Conservation (phyloP, 306 rosid genomes). For the Fragaria vesca region DNA sequence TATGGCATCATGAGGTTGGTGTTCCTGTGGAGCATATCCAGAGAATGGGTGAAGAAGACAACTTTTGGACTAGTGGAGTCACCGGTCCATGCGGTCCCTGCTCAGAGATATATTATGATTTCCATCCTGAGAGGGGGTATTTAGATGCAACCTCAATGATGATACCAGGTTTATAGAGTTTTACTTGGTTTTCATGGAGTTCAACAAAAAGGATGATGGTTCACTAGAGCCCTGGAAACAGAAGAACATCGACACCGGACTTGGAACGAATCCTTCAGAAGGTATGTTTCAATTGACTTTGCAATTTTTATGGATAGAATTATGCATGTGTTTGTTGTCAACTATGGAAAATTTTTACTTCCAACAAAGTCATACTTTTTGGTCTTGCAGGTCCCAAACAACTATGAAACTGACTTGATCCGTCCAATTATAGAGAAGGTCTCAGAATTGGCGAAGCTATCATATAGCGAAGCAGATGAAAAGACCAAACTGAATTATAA, state of each 20-base stretch:
- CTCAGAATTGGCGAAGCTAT: conserved; percentile 58
- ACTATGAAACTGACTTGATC: conserved; percentile 87
- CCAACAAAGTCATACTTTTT: not conserved
- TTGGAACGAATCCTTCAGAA: conserved; percentile 91
- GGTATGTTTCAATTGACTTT: conserved; percentile 25
- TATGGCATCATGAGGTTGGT: conserved; percentile 84
- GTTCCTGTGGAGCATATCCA: conserved; percentile 70
- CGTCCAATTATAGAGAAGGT: conserved; percentile 79
- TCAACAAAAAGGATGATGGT: conserved; percentile 77
- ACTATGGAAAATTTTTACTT: not conserved
- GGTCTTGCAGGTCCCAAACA: conserved; percentile 33
- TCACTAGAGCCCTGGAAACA: conserved; percentile 79
- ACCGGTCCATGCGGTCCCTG: conserved; percentile 90
- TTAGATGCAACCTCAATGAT: conserved; percentile 60
- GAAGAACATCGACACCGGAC: conserved; percentile 90
- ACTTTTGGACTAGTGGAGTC: conserved; percentile 84
- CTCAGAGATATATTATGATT: conserved; percentile 84
- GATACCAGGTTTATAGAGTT: conserved; percentile 81
- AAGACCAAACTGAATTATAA: conserved; percentile 59
- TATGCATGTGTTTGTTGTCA: not conserved
- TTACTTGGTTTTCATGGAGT: conserved; percentile 90
- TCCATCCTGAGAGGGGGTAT: conserved; percentile 75
- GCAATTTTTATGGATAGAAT: not conserved
- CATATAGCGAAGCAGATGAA: conserved; percentile 58
- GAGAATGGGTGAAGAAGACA: conserved; percentile 83